Base-by-base conservation (phyloP, 208 protist species). In the Leishmania major region DNA sequence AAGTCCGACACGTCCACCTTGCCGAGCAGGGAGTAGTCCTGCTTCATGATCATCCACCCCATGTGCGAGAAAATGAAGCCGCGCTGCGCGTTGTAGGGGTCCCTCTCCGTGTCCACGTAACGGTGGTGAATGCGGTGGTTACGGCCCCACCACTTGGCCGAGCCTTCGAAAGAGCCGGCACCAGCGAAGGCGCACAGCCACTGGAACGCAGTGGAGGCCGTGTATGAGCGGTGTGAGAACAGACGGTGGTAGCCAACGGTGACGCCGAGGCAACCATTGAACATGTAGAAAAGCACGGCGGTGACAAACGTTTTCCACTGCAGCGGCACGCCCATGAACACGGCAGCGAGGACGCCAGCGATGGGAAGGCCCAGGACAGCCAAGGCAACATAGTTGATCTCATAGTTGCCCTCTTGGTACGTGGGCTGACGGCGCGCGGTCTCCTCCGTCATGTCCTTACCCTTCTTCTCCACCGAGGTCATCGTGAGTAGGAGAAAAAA, bases 11-110 rank as follows among this genome's bases (percentile, higher is more conserved):
- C 90, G 78, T 98, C 92, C 60, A 97, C 95, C 79, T 92, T 92
- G 31, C 92, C 92, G 19, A 92, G 89, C 31, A 97, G 87, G 37
- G 86, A 89, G 80, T 92, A 94, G 81, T 97, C 92, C 87, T 97
- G 95, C 91, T 98, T 97, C 86, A 97, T 94, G 69, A 97, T 89
- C 90, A 98, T 96, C 95, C 96, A 98, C 15, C 95, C 96, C 77
- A 97, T 90, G 89, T 98, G 96, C 64, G 93, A 95, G 75, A 93
- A 98, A 69, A 93, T 91, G 80, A 98, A 98, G 40, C 93, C 93
- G 69, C 94, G 90, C 70, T 89, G 95, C 31, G 95, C 93, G 86
- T 98, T 95, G 87, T 98, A 97, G 45, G 96, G 96, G 80, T 98
- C 96, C 82, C 92, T 93, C 40, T 97, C 93, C 0, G 95, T 98